Conservation (phyloP, 2,329 filamentous ascomycete species). For the Monilinia vaccinii-corymbosi region DNA sequence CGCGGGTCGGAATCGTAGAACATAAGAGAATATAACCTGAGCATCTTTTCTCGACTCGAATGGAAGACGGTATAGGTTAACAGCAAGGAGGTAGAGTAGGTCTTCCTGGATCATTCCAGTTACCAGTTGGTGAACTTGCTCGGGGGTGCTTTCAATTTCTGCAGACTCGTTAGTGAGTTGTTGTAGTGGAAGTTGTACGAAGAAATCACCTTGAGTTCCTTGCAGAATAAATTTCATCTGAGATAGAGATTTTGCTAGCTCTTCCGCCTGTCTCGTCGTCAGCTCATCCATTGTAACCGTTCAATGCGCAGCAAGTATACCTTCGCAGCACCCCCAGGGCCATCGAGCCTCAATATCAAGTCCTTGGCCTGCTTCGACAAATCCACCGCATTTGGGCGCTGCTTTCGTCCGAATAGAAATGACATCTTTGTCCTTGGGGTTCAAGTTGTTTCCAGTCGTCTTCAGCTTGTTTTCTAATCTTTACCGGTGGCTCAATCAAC, state of each 20-base stretch:
- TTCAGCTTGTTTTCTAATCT: constrained; percentile 10
- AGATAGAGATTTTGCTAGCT: constrained; percentile 72
- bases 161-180: constrained; percentile 14
- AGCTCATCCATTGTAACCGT: constrained; percentile 12
- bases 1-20: constrained; percentile 78
- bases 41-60: constrained; percentile 96
- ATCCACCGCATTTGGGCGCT: constrained; percentile 51
- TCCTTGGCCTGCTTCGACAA: constrained; percentile 47
- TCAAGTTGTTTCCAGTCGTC: constrained; percentile 9
- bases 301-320: constrained; percentile 30
- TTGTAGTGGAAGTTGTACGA: background rate
- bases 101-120: constrained; percentile 81
- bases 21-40: constrained; percentile 90
- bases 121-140: constrained; percentile 81
- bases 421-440: constrained; percentile 43
- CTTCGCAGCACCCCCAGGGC: constrained; percentile 46
- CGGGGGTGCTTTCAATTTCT: constrained; percentile 81
- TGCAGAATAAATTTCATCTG: constrained; percentile 93
- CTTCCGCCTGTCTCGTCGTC: constrained; percentile 56
- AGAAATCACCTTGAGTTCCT: constrained; percentile 69
- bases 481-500: constrained; percentile 11
- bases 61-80: constrained; percentile 73
- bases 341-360: constrained; percentile 50
- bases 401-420: constrained; percentile 58
- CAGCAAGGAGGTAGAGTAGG: constrained; percentile 73